phyloP scores from a whole-genome alignment of 2,329 filamentous ascomycete genomes.

The Teratosphaeria epicoccoides region DNA sequence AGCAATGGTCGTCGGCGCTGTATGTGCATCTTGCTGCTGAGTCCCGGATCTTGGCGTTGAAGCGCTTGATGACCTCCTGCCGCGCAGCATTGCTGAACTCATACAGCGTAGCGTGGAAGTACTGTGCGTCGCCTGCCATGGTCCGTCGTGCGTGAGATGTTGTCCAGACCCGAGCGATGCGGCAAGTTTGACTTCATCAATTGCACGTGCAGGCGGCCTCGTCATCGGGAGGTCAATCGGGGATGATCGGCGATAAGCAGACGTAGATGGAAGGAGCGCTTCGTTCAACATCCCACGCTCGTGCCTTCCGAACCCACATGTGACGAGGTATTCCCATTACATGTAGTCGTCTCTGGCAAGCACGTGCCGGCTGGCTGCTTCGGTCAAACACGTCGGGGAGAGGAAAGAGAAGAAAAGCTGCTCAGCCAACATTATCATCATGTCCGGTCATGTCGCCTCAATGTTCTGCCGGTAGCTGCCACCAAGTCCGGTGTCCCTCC shows the following conservation, averaged over 20 bases:
- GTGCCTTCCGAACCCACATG: background rate
- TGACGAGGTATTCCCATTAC: too few relatives aligned
- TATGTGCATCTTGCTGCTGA: conserved; percentile 14
- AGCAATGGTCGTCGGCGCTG: conserved; percentile 8
- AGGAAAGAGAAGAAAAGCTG: too few relatives aligned
- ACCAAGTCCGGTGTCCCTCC: background rate
- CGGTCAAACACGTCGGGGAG: too few relatives aligned
- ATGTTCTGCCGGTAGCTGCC: too few relatives aligned
- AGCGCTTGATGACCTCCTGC: conserved; percentile 11
- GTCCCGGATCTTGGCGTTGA: conserved; percentile 12
- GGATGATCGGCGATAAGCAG: background rate
- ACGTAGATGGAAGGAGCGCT: background rate
- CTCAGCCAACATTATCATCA: too few relatives aligned
- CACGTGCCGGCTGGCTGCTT: too few relatives aligned
- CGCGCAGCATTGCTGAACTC: conserved; percentile 13
- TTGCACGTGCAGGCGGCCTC: too few relatives aligned
- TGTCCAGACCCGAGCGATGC: too few relatives aligned
- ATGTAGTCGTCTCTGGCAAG: too few relatives aligned
- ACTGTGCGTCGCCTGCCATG: conserved; percentile 8
- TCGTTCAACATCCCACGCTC: too few relatives aligned
- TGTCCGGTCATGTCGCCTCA: background rate
- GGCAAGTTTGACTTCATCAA: background rate
- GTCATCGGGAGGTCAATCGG: background rate
- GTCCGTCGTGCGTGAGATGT: background rate
- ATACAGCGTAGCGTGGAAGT: conserved; percentile 21